Base-by-base conservation (phyloP, 768 basidiomycete species). In the Neoboletus magnificus region DNA sequence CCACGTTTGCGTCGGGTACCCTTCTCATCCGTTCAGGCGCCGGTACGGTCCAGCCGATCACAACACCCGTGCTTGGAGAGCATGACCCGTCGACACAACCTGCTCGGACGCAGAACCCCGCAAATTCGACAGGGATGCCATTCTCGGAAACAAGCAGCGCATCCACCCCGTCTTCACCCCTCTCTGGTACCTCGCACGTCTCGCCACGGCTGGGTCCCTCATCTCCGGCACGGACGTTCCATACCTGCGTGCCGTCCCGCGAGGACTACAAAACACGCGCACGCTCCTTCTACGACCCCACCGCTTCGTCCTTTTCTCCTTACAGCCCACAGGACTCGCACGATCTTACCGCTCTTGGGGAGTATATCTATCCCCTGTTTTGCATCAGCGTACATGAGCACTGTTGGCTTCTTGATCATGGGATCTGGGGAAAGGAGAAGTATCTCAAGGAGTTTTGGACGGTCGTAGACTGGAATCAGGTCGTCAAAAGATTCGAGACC, bases 1-100 rank as follows among this genome's bases (percentile, higher is more conserved):
- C 92, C 16, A 96, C 95, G 0, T 91, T 93, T 65, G 94, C 91
- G 6, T 80, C 91, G 0, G 93, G 92, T 18, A 96, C 96, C 1
- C 77, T 97, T 22, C 85, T 98, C 62, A 79, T 95, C 58, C 78
- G 85, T 23, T 85, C 84, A 32, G 77, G 84, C 18, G 50, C 59
- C 0, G 77, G 79, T 54, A 72, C 65, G 1, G 59, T 67, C 48
- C 55, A 66, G 33, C 65, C 67, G 0, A 60, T 62, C 55, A 62
- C 58, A 0, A 46, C 56, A 15, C 64, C 66, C 22, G 68, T 74
- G 12, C 65, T 75, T 18, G 71, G 72, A 5, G 74, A 73, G 50
- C 44, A 22, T 5, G 30, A 35, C 22, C 36, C 45, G 9, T 39
- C 35, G 22, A 5, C 15, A 2, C 29, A 32, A 10, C 29, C 35